These are phyloP conservation scores for Colletotrichum zoysiae DNA, from an alignment of 2,329 filamentous ascomycete genomes.

Conservation along the genomic window DNA sequence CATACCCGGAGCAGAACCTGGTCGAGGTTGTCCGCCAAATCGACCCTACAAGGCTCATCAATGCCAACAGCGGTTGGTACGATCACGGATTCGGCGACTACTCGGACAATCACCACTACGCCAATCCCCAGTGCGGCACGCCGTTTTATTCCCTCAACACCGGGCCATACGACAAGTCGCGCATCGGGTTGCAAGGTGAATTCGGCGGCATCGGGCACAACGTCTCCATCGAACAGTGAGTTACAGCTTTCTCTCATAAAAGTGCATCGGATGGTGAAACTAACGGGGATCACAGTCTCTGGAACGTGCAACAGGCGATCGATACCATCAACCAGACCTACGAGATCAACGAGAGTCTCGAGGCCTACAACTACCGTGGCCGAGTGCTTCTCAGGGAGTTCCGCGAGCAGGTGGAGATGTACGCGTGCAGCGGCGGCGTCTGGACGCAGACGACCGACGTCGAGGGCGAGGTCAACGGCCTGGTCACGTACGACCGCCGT, in stretches of 20 bases:
- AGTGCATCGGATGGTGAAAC: accelerated
- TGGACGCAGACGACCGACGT: constrained; percentile 83
- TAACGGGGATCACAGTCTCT: constrained; percentile 60
- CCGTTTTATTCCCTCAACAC: constrained; percentile 73
- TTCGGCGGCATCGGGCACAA: constrained; percentile 79
- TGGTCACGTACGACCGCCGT: constrained; percentile 77
- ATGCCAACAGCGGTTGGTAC: constrained; percentile 74
- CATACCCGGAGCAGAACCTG: constrained; percentile 68
- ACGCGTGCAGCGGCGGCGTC: constrained; percentile 74
- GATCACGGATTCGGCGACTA: constrained; percentile 78
- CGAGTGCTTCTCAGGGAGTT: constrained; percentile 71
- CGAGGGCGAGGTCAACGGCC: constrained; percentile 79
- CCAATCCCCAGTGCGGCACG: constrained; percentile 77
- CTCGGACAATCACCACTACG: constrained; percentile 79
- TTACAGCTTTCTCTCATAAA: constrained; percentile 19
- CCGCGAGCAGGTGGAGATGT: constrained; percentile 70
- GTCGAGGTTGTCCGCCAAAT: constrained; percentile 66
- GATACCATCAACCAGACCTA: constrained; percentile 75
- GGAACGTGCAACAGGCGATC: constrained; percentile 72
- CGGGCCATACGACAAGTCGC: constrained; percentile 66
- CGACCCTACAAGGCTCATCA: constrained; percentile 74
- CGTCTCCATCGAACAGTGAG: constrained; percentile 70
- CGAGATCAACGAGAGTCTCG: constrained; percentile 70
- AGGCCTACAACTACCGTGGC: constrained; percentile 76
- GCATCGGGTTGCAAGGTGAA: constrained; percentile 78